These are phyloP conservation scores for Umbilicaria muhlenbergii DNA, from an alignment of 495 filamentous ascomycete genomes.

Conservation along the genomic window DNA sequence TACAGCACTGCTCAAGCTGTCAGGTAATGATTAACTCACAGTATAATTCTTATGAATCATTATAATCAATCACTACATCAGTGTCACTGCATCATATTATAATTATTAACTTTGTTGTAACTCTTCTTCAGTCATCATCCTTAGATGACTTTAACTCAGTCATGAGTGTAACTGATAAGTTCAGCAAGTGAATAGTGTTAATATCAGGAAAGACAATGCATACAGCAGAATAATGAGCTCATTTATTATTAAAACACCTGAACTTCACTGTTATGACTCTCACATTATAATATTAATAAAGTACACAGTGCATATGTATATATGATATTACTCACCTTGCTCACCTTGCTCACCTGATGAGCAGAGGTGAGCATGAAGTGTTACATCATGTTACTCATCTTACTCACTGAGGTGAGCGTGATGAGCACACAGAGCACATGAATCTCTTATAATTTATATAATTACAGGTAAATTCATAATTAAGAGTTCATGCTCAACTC, in stretches of 20 bases:
- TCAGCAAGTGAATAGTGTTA: not conserved
- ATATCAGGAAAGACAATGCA: constrained; percentile 1
- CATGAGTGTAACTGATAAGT: constrained; percentile 5
- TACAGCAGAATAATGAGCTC: not conserved
- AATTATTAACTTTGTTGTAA: constrained; percentile 6
- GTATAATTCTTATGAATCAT: not conserved
- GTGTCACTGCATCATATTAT: constrained; percentile 4
- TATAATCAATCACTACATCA: not conserved
- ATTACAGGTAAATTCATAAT: too few species aligned
- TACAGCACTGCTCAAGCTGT: constrained; percentile 4
- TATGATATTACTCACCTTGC: too few species aligned
- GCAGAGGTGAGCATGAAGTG: too few species aligned
- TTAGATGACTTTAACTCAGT: not conserved
- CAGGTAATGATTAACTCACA: not conserved
- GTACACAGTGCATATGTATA: too few species aligned
- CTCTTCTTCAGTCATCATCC: not conserved
- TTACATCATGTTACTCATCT: too few species aligned
- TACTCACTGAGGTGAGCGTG: too few species aligned
- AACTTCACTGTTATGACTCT: too few species aligned
- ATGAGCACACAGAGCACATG: too few species aligned
- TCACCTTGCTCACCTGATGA: too few species aligned
- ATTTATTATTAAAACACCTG: not conserved
- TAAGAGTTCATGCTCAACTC: too few species aligned
- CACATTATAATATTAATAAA: too few species aligned
- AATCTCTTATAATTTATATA: too few species aligned